A percentile compares a stretch with the other conserved stretches of the same genome.
Conservation (phyloP, 148 eudicot species). For the Linanthus parryae region DNA sequence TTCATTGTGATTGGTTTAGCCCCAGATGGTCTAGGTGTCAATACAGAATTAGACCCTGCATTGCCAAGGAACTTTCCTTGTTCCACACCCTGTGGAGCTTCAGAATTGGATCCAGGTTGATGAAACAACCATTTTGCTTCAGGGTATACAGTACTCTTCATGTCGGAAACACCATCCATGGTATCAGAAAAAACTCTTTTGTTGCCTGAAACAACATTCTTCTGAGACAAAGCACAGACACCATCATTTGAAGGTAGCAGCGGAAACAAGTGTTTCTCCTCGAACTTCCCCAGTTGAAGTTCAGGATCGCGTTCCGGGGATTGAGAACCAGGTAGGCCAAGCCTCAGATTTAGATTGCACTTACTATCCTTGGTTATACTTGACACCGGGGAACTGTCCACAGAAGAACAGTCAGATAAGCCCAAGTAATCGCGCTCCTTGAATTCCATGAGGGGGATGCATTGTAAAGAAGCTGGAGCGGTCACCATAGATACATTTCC, state of each 20-base stretch:
- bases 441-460: conserved; percentile 24
- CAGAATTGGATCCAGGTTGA: conserved; percentile 33
- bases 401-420: conserved; percentile 75
- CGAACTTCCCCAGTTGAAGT: conserved; percentile 46
- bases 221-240: conserved; percentile 30
- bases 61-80: conserved; percentile 36
- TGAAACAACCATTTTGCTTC: conserved; percentile 58
- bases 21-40: conserved; percentile 28
- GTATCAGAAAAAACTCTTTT: conserved; percentile 84
- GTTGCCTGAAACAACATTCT: conserved; percentile 59
- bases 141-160: conserved; percentile 17
- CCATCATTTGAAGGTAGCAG: conserved; percentile 69
- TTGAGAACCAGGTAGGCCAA: conserved; percentile 91
- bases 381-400: conserved; percentile 62
- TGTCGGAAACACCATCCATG: conserved; percentile 35
- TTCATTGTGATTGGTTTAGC: conserved; percentile 23
- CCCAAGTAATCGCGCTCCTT: conserved; percentile 82
- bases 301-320: conserved; percentile 71
- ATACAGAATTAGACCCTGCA: conserved; percentile 23
- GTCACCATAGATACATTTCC: conserved; percentile 38
- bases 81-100: conserved; percentile 19
- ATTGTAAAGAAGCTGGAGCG: conserved; percentile 33
- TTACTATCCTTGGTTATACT: conserved; percentile 45
- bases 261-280: conserved; percentile 81
- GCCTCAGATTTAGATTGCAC: conserved; percentile 65